Conservation (phyloP, 139 green algal genomes). For the Klebsormidium nitens region DNA sequence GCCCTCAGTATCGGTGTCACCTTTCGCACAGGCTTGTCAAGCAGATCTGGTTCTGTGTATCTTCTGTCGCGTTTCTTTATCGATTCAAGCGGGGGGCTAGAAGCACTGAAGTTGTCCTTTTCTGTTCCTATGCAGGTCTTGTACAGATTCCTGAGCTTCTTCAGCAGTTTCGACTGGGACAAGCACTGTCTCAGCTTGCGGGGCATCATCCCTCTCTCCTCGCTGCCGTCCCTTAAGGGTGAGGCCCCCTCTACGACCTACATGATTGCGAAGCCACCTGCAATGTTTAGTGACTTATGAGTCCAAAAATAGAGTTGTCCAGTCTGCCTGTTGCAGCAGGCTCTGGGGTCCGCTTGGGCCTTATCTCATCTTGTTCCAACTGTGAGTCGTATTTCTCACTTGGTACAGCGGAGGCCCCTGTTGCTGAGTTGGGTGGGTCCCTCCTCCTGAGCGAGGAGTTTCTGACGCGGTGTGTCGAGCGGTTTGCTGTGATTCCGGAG, state of each 20-base stretch:
- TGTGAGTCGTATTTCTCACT: background rate
- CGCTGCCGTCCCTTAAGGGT: constrained; percentile 9
- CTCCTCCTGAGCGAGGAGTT: constrained; percentile 34
- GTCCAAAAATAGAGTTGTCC: no score
- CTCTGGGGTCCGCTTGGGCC: no score
- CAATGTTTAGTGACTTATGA: no score
- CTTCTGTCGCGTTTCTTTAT: no score
- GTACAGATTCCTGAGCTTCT: constrained; percentile 78
- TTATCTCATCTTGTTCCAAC: no score
- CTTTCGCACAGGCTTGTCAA: background rate
- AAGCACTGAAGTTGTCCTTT: no score
- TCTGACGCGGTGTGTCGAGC: constrained; percentile 30
- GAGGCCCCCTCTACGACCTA: constrained; percentile 1
- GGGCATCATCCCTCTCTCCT: constrained; percentile 56
- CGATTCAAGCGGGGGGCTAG: no score
- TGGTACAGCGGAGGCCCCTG: background rate
- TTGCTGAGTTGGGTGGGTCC: constrained; percentile 3
- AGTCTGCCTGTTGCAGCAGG: no score
- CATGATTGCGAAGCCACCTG: no score
- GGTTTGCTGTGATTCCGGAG: constrained; percentile 43
- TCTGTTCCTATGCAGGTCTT: constrained; percentile 62
- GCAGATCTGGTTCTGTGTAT: background rate
- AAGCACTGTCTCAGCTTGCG: constrained; percentile 70
- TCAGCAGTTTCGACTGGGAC: constrained; percentile 67
- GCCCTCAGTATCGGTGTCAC: background rate